phyloP scores from a whole-genome alignment of 208 protist species.

The Trypanosoma rangeli region DNA sequence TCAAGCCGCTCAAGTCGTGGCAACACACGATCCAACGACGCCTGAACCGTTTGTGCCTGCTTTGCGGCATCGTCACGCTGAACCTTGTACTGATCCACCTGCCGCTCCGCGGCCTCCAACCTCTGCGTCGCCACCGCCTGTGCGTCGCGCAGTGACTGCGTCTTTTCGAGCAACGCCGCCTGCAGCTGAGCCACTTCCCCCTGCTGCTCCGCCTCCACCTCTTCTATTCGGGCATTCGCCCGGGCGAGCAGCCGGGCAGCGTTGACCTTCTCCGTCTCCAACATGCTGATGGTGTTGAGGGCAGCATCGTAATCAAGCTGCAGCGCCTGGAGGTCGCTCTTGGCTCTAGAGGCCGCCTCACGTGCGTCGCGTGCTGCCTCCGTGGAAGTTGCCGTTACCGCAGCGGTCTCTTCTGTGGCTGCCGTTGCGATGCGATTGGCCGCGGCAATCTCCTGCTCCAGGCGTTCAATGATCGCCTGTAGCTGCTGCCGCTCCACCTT shows the following conservation, averaged over 20 bases:
- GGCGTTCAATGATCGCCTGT: slow-evolving; percentile 37
- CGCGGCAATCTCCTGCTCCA: slow-evolving; percentile 35
- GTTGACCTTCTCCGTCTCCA: slow-evolving; percentile 49
- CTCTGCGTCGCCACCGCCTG: not conserved
- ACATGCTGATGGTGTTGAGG: slow-evolving; percentile 23
- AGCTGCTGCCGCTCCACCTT: slow-evolving; percentile 60
- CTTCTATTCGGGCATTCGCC: slow-evolving; percentile 45
- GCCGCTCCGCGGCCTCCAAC: slow-evolving; percentile 18
- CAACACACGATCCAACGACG: slow-evolving; percentile 45
- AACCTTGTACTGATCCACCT: slow-evolving; percentile 23
- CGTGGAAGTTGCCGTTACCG: slow-evolving; percentile 33
- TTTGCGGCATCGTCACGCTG: slow-evolving; percentile 32
- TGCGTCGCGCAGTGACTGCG: not conserved
- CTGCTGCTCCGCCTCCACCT: slow-evolving; percentile 34
- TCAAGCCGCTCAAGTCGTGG: slow-evolving; percentile 57
- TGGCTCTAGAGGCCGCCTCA: slow-evolving; percentile 47
- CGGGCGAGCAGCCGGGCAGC: slow-evolving; percentile 39
- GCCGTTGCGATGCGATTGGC: slow-evolving; percentile 18
- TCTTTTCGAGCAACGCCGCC: slow-evolving; percentile 15
- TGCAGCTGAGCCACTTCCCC: slow-evolving; percentile 40
- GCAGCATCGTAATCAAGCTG: slow-evolving; percentile 27
- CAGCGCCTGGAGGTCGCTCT: slow-evolving; percentile 47
- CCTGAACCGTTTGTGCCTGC: slow-evolving; percentile 30
- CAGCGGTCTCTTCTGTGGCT: slow-evolving; percentile 26
- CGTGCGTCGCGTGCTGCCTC: slow-evolving; percentile 27